phyloP scores from a whole-genome alignment of 2,329 filamentous ascomycete species.

The Trichophyton rubrum region DNA sequence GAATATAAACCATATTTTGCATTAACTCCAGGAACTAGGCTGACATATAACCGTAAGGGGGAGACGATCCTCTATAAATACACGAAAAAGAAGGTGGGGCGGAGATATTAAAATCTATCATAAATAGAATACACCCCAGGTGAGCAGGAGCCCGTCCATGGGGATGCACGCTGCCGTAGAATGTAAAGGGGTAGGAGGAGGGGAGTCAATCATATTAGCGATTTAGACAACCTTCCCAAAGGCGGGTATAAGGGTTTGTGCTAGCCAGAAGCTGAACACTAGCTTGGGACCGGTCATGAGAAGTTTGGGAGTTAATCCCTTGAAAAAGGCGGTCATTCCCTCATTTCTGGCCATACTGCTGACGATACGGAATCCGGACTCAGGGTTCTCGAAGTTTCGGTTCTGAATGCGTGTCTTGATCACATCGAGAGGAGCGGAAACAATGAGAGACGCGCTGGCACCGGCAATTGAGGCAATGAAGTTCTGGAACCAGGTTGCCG shows the following conservation, averaged over 20 bases:
- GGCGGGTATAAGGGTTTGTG: constrained; percentile 90
- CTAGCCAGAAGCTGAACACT: constrained; percentile 99
- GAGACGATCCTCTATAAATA: constrained; percentile 4
- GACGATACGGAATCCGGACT: constrained; percentile 84
- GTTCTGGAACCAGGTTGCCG: constrained; percentile 87
- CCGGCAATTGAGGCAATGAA: constrained; percentile 93
- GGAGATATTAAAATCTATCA: constrained; percentile 4
- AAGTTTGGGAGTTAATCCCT: constrained; percentile 91
- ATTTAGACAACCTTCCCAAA: constrained; percentile 58
- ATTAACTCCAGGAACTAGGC: neutral
- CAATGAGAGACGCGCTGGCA: constrained; percentile 85
- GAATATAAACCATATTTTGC: neutral
- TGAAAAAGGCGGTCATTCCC: constrained; percentile 82
- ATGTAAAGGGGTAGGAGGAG: neutral
- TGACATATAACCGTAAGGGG: neutral
- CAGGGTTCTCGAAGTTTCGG: constrained; percentile 95
- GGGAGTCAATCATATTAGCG: neutral
- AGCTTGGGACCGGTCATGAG: constrained; percentile 98
- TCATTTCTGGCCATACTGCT: constrained; percentile 89
- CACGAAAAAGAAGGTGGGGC: neutral
- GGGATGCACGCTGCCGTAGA: neutral
- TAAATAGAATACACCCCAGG: neutral
- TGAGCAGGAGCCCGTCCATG: neutral
- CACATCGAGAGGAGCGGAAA: constrained; percentile 91
- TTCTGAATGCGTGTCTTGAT: constrained; percentile 99